Base-by-base conservation (phyloP, 2,329 filamentous ascomycete genomes). In the Iodosphaeria phyllophila region DNA sequence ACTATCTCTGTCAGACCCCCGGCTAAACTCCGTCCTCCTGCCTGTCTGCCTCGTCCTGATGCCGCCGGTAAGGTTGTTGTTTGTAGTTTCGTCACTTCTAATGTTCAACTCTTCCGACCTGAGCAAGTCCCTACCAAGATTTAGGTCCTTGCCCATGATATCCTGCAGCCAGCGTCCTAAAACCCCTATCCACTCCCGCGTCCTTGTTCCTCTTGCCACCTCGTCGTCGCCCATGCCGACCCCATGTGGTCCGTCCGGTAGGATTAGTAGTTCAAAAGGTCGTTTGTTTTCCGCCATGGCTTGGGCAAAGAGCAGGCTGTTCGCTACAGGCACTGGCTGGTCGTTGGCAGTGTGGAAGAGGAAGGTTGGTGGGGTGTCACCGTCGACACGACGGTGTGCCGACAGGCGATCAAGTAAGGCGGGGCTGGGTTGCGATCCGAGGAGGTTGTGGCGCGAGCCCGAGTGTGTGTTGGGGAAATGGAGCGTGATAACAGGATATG, bases 311-410 rank as follows among this genome's bases (percentile, higher is more conserved):
- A 34, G 25, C 13, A 46, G 32, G 3, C 37, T 15, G 24, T 46
- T 46, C 25, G 40, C 30, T 2, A 45, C 38, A 5, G 37, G 31
- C 9, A 46, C 43, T 5, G 16, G 13, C 2, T 18, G 28, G 21
- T 44, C 42, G 23, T 45, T 40, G 22, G 40, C 31, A 2, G 42
- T 42, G 29, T 46, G 43, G 29, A 47, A 50, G n/a, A 45, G 15
- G 33, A 52, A 51, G 4, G 41, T 44, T 16, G 46, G 44, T 29
- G 38, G 46, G 30, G 39, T 40, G 10, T 25, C 18, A 5, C 15
- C 28, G 6, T 28, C 29, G 3, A 46, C 40, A 6, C 28, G 35
- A 13, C 35, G 38, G 30, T 44, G 35, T 8, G 42, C 40, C 6
- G 33, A 40, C 28, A 42, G 31, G 11, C 22, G 15, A 3, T 23